Evolutionary conservation across 306 rosid genomes (phyloP), one percentile per base, ranked within the genome.

Genomic region (Casuarina equisetifolia): DNA sequence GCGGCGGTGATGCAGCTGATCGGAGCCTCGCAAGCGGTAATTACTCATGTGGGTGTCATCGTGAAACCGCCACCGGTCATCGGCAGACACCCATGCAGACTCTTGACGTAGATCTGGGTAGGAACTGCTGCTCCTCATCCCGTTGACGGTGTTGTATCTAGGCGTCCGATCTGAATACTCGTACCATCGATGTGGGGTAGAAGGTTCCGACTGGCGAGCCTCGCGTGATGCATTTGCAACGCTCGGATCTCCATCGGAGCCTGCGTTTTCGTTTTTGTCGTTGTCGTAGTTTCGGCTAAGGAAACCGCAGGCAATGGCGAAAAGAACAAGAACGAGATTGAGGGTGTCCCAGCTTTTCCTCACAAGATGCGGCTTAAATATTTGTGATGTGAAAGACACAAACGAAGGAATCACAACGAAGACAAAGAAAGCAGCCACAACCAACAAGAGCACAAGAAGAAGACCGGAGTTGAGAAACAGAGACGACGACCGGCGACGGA

Each of bases 101-200:
- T 90, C 97, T 81, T 84, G 96, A 13, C 97, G 87, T 51, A 95
- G 93, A 92, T 95, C 96, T 0, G 98, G 98, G 83, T 95, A 86
- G 16, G 98, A 95, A 55, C 87, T 90, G 80, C 94, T 79, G 74
- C 90, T 92, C 73, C 90, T 92, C 83, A 92, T 38, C 72, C 92
- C 83, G 50, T 71, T 73, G 19, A 11, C 7, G 1, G 73, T 69
- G 70, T n/a, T 78, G 38, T 76, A 76, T 50, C 50, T 8, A 38
- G 36, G 19, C 17, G 79, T 80, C 57, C 79, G 85, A 86, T 92
- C 95, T 12, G 91, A 69, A 74, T 82, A 78, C 69, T 84, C 88
- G 72, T 81, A 83, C 92, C 97, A 93, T 13, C 42, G 80, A 9
- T 17, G 74, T 5, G 90, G 89, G 6, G 87, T 77, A 49, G 82